Evolutionary conservation across 768 basidiomycete species (phyloP).

Genomic region (Filobasidium wieringae): DNA sequence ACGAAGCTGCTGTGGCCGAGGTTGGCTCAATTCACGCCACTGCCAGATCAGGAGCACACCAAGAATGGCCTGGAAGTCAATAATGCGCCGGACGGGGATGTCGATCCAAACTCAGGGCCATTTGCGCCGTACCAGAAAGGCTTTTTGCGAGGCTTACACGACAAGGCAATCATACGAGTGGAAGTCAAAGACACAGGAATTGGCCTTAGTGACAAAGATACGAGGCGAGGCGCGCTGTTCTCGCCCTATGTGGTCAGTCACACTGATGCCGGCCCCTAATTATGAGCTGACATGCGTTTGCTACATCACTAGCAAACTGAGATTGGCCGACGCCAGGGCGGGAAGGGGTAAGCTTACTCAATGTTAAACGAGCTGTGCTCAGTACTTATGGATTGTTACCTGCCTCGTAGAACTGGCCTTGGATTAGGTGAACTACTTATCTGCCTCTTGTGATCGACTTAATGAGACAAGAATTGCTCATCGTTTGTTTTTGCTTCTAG

Average conservation of each 20-base stretch:
- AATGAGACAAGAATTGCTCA: no score
- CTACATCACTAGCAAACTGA: conserved; percentile 37
- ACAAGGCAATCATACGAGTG: conserved; percentile 52
- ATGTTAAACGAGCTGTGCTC: background rate
- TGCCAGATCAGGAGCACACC: background rate
- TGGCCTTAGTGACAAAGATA: conserved; percentile 55
- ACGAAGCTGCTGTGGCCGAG: conserved; percentile 46
- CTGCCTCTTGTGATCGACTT: no score
- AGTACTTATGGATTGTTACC: background rate
- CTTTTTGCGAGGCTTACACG: background rate
- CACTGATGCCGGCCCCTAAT: conserved; percentile 45
- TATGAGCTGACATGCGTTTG: conserved; percentile 8
- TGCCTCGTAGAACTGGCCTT: conserved; percentile 45
- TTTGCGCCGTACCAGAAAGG: background rate
- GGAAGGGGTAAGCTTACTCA: conserved; percentile 42
- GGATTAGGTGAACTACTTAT: no score
- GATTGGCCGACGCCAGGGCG: conserved; percentile 43
- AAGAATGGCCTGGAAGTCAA: background rate
- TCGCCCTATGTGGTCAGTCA: conserved; percentile 36
- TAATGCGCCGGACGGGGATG: no score
- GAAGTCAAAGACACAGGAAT: conserved; percentile 66
- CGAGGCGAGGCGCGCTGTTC: conserved; percentile 45
- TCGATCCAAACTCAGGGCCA: background rate
- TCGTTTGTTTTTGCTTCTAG: no score
- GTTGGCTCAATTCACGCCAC: conserved; percentile 11